Base-by-base conservation (phyloP, 2,329 filamentous ascomycete genomes). In the Lojkania enalia region DNA sequence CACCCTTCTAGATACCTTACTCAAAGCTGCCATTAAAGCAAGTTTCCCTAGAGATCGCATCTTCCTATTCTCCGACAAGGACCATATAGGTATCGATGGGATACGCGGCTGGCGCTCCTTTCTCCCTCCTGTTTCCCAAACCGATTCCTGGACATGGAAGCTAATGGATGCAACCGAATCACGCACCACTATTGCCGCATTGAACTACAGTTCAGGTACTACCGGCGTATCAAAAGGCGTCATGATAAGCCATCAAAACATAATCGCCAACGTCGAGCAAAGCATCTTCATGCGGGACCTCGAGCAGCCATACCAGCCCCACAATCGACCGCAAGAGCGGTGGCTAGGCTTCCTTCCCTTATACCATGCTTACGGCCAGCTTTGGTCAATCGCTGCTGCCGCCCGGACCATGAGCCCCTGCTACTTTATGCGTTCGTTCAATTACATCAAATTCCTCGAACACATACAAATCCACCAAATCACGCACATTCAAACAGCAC, bases 31-130 rank as follows among this genome's bases (percentile, higher is more conserved):
- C 3, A 46, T 59, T 2, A 70, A 74, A 49, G 64, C 62, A 23
- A 65, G 64, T 1, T 62, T 80, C n/a, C 64, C 75, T 2, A 64
- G 52, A 20, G 55, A 66, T 35, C 62, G 70, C 12, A 74, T 80
- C 32, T 79, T 73, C 41, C 72, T 78, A 45, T 78, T 80, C 59
- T 73, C 73, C 7, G 76, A 79, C 49, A 49, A 58, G 11, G 48
- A 64, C 23, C 66, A 60, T 15, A 44, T 57, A 6, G 21, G 60
- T 0, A 45, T 51, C 5, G 23, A 69, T 3, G 71, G 70, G 5
- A 58, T 77, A 14, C 36, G 49, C 15, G 74, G 77, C 58, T 78
- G 75, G 75, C 59, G 66, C 11, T 44, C 62, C 14, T 61, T 77
- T 45, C 55, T 76, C 5, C 70, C 63, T 3, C 58, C 66, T 3